Conservation (phyloP, 305 asterid species). For the Solanum chacoense region DNA sequence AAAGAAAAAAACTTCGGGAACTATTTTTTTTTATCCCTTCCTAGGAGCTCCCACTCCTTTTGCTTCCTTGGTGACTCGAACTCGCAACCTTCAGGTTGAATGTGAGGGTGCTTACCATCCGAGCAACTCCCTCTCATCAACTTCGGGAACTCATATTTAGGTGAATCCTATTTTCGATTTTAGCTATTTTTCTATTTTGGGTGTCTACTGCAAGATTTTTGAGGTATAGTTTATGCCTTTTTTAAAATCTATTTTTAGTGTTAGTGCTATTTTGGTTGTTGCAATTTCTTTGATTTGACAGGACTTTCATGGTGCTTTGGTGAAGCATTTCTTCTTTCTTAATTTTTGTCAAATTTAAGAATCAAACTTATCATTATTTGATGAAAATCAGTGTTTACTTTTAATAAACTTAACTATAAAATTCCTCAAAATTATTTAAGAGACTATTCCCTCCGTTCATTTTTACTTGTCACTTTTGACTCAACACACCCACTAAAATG, state of each 20-base stretch:
- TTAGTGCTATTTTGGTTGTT: neutral
- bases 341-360: neutral
- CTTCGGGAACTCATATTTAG: neutral
- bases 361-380: neutral
- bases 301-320: neutral
- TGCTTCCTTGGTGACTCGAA: no score
- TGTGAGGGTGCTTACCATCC: no score
- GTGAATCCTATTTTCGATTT: neutral
- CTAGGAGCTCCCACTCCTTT: no score
- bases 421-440: neutral
- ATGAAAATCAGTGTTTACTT: neutral
- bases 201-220: neutral
- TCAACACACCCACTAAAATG: neutral
- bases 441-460: accelerated
- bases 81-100: no score
- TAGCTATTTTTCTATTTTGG: neutral
- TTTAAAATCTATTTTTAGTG: neutral
- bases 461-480: no score
- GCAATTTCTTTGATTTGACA: neutral
- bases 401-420: neutral
- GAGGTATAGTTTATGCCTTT: neutral
- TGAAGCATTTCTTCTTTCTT: neutral
- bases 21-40: no score
- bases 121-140: no score
- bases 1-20: neutral